A percentile compares a stretch with the other conserved stretches of the same genome.
Conservation (phyloP, 805 yeast species). For the Nakazawaea wyomingensis region DNA sequence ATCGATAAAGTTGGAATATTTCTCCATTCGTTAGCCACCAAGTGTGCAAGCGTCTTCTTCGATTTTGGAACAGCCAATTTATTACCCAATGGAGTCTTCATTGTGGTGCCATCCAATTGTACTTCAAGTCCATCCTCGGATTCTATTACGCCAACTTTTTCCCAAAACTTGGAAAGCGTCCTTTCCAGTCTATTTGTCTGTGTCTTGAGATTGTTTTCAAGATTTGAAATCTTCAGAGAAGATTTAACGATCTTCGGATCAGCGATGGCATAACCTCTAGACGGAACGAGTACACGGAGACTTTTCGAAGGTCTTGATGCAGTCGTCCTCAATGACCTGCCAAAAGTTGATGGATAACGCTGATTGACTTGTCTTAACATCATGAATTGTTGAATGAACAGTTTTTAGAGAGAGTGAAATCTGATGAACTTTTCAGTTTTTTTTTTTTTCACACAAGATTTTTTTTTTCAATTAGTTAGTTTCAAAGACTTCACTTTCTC, state of each 20-base stretch:
- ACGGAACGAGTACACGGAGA: neutral
- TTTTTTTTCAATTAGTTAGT: too few species aligned
- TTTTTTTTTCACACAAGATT: neutral
- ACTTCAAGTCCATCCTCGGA: constrained; percentile 39
- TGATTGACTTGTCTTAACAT: neutral
- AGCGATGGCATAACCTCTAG: constrained; percentile 5
- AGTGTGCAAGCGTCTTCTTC: constrained; percentile 60
- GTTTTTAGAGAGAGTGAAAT: neutral
- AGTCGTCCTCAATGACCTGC: too few species aligned
- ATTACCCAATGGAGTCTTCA: constrained; percentile 82
- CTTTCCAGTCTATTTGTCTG: constrained; percentile 69
- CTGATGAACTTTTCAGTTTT: neutral
- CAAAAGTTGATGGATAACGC: too few species aligned
- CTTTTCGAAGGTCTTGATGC: too few species aligned
- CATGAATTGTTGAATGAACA: too few species aligned
- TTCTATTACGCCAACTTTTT: constrained; percentile 45
- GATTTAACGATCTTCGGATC: neutral
- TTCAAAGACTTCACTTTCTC: too few species aligned
- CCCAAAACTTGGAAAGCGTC: constrained; percentile 78
- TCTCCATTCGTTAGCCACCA: constrained; percentile 87
- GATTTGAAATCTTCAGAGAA: constrained; percentile 18
- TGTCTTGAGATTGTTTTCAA: constrained; percentile 48
- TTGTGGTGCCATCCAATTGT: constrained; percentile 66
- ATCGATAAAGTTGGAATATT: constrained; percentile 60
- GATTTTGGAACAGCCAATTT: constrained; percentile 56